These are phyloP conservation scores for Zhuliangozyma parablackwelliae DNA, from an alignment of 1,139 yeast species.

Conservation along the genomic window DNA sequence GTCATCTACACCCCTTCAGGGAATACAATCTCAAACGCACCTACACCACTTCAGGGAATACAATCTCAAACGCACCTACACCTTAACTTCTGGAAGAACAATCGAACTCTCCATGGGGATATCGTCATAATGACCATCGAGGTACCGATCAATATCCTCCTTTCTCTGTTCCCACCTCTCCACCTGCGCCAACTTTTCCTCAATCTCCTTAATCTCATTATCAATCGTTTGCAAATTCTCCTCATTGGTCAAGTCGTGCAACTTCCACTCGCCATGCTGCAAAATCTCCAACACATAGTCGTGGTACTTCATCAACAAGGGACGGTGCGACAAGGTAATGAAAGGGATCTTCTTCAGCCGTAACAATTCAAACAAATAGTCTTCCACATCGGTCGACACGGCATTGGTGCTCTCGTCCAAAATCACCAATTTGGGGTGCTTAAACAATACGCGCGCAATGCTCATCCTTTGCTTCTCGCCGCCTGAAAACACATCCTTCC, in stretches of 20 bases:
- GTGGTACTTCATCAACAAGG: constrained; percentile 81
- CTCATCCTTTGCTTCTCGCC: constrained; percentile 93
- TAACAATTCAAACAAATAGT: constrained; percentile 73
- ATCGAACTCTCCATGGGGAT: constrained; percentile 9
- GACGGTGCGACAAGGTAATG: constrained; percentile 82
- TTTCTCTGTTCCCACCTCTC: constrained; percentile 50
- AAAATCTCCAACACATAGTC: constrained; percentile 66
- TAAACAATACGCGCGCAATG: constrained; percentile 82
- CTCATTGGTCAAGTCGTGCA: constrained; percentile 51
- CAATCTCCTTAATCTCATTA: constrained; percentile 60
- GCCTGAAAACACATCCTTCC: constrained; percentile 92
- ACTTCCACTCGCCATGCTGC: constrained; percentile 31
- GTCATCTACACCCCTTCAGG: no score
- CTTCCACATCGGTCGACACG: constrained; percentile 88
- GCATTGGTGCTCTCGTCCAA: constrained; percentile 94
- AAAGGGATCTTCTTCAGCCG: constrained; percentile 69
- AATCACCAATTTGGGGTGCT: constrained; percentile 75
- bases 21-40: no score
- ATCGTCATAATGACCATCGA: constrained; percentile 33
- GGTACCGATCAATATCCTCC: constrained; percentile 35
- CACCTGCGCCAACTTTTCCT: constrained; percentile 50
- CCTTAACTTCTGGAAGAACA: constrained; percentile 2
- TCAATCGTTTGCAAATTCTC: constrained; percentile 60
- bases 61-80: no score
- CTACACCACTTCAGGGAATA: no score